Conservation (phyloP, 2,329 filamentous ascomycete species). For the Exophiala mesophila region DNA sequence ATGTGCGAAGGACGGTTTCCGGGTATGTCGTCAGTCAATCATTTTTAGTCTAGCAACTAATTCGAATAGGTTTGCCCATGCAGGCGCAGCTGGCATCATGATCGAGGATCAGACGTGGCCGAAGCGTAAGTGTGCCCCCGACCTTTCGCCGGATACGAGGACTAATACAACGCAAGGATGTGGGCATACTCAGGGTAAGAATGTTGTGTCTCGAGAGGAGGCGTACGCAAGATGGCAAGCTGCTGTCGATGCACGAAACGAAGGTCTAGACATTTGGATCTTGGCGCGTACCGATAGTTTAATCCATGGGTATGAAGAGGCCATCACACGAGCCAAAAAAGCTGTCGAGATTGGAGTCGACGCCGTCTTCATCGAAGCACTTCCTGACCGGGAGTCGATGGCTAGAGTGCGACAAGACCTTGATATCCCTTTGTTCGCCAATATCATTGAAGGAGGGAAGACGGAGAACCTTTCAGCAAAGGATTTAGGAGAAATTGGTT, state of each 20-base stretch:
- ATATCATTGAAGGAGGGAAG: constrained; percentile 42
- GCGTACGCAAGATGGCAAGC: constrained; percentile 45
- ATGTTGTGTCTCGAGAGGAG: constrained; percentile 42
- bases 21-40: neutral
- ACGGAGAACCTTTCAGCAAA: constrained; percentile 39
- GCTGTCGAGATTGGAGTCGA: constrained; percentile 44
- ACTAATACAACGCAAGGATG: constrained; percentile 31
- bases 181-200: constrained; percentile 45
- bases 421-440: constrained; percentile 39
- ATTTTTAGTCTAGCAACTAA: too few species aligned
- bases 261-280: constrained; percentile 44
- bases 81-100: constrained; percentile 37
- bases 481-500: constrained; percentile 38
- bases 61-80: constrained; percentile 38
- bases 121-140: constrained; percentile 34
- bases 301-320: constrained; percentile 43
- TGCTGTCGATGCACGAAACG: constrained; percentile 43
- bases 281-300: constrained; percentile 43
- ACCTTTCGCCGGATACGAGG: neutral
- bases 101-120: constrained; percentile 49
- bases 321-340: constrained; percentile 38
- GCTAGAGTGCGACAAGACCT: constrained; percentile 35
- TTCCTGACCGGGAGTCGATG: constrained; percentile 44
- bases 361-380: constrained; percentile 43
- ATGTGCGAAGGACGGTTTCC: constrained; percentile 42